Conservation (phyloP, 192 early-diverging fungal genomes). For the Pilobolus umbonatus region DNA sequence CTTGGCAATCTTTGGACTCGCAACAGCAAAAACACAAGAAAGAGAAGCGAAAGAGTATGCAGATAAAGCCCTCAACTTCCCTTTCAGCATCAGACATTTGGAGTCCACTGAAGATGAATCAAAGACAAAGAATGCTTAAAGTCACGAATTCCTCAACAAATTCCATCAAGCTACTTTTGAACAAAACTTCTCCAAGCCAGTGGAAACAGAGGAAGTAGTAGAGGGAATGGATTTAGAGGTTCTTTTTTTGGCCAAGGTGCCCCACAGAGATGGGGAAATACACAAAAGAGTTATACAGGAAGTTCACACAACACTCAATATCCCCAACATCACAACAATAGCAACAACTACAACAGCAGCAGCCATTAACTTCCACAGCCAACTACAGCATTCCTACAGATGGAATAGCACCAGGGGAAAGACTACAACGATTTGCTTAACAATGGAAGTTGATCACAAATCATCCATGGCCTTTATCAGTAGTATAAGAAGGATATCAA, state of each 20-base stretch:
- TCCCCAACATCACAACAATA: neutral
- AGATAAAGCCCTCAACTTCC: neutral
- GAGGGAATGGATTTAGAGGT: neutral
- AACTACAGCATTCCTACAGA: neutral
- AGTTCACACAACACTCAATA: neutral
- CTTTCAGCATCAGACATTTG: neutral
- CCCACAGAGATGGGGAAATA: neutral
- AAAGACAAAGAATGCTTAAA: no score
- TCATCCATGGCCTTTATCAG: neutral
- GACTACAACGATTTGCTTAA: neutral
- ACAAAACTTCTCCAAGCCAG: no score
- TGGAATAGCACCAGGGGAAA: neutral
- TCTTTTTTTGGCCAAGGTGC: neutral
- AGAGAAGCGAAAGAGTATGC: neutral
- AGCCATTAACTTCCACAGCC: neutral
- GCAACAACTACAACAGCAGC: neutral
- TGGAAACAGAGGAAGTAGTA: neutral
- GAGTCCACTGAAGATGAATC: neutral
- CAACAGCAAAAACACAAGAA: neutral
- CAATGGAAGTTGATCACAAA: neutral
- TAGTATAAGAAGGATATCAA: neutral
- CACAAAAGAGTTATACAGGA: neutral
- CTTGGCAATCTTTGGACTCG: neutral
- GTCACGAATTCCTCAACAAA: no score
- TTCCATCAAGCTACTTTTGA: no score